These are phyloP conservation scores for Firmiana major DNA, from an alignment of 345 rosid species.

Conservation along the genomic window DNA sequence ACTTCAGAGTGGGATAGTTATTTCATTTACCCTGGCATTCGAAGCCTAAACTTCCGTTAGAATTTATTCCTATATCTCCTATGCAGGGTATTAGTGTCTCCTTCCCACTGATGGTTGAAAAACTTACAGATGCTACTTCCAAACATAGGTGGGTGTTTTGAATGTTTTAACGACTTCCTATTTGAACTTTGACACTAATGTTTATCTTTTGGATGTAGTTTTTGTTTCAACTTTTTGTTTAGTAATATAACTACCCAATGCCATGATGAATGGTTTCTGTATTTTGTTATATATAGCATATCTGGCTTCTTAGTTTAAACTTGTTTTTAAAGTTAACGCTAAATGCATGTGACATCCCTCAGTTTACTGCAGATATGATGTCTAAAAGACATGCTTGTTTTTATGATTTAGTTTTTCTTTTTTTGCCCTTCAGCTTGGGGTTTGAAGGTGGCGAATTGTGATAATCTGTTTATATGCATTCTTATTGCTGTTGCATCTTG, in stretches of 20 bases:
- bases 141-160: conserved; percentile 48
- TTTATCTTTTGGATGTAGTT: neutral
- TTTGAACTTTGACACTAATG: neutral
- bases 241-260: neutral
- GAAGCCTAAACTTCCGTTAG: neutral
- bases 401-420: neutral
- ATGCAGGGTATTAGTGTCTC: conserved; percentile 40
- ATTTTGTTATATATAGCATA: neutral
- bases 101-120: conserved; percentile 38
- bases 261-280: neutral
- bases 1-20: neutral
- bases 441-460: conserved; percentile 2
- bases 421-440: neutral
- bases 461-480: neutral
- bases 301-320: neutral
- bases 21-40: conserved; percentile 1
- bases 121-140: conserved; percentile 36
- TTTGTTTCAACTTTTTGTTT: neutral
- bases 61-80: conserved; percentile 8
- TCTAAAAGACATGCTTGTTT: conserved; percentile 8
- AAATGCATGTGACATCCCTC: neutral
- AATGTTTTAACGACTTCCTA: neutral
- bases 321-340: neutral
- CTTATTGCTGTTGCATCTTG: neutral
- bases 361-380: neutral